Percentiles rank a stretch among this genome's conserved stretches.
Conservation (phyloP, 164 flowering plant species). For the Stephania japonica region DNA sequence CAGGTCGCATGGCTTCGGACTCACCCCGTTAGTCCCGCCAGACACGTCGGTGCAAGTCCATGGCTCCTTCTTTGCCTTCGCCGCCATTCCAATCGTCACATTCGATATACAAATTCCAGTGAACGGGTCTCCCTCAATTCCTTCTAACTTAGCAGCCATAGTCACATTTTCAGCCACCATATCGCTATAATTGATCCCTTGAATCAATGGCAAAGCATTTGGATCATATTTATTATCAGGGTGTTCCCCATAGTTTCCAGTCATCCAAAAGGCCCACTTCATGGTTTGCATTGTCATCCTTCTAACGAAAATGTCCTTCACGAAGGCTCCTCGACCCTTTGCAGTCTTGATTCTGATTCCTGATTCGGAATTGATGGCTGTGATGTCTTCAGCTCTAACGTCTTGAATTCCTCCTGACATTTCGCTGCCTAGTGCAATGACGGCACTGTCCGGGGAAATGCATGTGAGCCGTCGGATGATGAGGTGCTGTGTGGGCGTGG, state of each 20-base stretch:
- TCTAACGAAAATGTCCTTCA: conserved; percentile 50
- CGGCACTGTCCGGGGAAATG: conserved; percentile 72
- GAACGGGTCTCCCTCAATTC: conserved; percentile 45
- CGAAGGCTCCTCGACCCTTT: conserved; percentile 59
- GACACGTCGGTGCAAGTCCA: conserved; percentile 55
- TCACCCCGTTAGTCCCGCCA: conserved; percentile 48
- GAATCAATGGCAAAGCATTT: conserved; percentile 50
- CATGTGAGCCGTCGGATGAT: conserved; percentile 60
- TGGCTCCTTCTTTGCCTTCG: conserved; percentile 42
- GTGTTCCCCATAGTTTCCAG: conserved; percentile 52
- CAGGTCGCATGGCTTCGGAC: conserved; percentile 42
- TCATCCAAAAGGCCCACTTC: conserved; percentile 65
- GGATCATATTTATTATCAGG: conserved; percentile 47
- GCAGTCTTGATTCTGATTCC: conserved; percentile 66
- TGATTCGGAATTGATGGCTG: conserved; percentile 54
- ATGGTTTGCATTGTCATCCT: conserved; percentile 56
- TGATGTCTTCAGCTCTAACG: conserved; percentile 60
- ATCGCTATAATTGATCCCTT: conserved; percentile 46
- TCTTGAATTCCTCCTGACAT: conserved; percentile 80
- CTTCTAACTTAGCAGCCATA: conserved; percentile 52
- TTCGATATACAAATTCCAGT: conserved; percentile 57
- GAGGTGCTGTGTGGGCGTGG: conserved; percentile 58
- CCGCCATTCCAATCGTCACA: conserved; percentile 42
- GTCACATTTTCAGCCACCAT: conserved; percentile 56
- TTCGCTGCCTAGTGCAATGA: conserved; percentile 70